Evolutionary conservation across 1,284 basidiomycete species (phyloP).

Genomic region (Prillingera fragicola): DNA sequence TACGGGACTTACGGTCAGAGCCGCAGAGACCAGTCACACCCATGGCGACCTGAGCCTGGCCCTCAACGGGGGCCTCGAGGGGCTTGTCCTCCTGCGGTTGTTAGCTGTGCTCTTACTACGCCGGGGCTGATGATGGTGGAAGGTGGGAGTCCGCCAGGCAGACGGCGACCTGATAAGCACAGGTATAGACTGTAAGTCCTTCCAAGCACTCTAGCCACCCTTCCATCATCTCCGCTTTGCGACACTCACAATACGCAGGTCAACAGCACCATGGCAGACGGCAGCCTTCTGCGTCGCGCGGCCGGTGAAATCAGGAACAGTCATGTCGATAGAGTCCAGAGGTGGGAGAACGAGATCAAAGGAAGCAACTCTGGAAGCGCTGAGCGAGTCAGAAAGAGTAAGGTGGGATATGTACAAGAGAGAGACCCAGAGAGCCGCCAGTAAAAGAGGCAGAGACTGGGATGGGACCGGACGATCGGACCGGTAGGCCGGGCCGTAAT

Average conservation of each 20-base stretch:
- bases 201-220: too few relatives aligned
- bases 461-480: too few relatives aligned
- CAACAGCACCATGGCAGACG: constrained; percentile 50
- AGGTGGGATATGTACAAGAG: too few relatives aligned
- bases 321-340: too few relatives aligned
- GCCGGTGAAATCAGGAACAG: constrained; percentile 4
- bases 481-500: too few relatives aligned
- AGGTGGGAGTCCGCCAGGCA: background rate
- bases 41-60: constrained; percentile 51
- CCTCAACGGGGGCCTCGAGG: constrained; percentile 36
- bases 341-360: too few relatives aligned
- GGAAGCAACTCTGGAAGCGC: too few relatives aligned
- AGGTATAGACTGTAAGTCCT: constrained; percentile 2
- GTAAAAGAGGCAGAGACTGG: too few relatives aligned
- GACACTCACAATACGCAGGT: constrained; percentile 49
- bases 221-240: background rate
- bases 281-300: constrained; percentile 37
- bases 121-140: background rate
- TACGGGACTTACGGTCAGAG: constrained; percentile 64
- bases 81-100: constrained; percentile 44
- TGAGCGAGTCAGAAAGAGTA: too few relatives aligned
- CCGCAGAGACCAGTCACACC: constrained; percentile 86
- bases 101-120: constrained; percentile 1
- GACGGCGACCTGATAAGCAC: background rate
- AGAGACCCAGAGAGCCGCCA: too few relatives aligned